These are phyloP conservation scores for Phyllosticta citribraziliensis DNA, from an alignment of 2,329 filamentous ascomycete species.

Conservation along the genomic window DNA sequence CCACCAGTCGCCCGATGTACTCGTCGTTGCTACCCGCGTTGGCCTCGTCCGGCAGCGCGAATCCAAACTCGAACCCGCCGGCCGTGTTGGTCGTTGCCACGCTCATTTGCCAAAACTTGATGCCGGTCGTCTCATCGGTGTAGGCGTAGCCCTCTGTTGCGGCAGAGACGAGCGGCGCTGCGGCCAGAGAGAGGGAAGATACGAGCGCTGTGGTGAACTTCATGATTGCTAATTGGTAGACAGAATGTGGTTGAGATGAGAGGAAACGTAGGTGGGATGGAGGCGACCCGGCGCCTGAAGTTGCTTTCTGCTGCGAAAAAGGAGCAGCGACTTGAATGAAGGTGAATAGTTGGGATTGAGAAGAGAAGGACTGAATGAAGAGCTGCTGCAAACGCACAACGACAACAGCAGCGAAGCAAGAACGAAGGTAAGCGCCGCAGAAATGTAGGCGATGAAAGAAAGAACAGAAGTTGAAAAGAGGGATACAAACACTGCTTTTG, in stretches of 20 bases:
- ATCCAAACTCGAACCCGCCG: conserved; percentile 27
- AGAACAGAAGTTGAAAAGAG: neutral
- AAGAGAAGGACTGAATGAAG: neutral
- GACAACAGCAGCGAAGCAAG: neutral
- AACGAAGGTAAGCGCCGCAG: neutral
- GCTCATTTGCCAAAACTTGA: conserved; percentile 15
- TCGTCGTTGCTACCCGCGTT: conserved; percentile 13
- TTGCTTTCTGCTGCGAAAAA: neutral
- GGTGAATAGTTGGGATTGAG: neutral
- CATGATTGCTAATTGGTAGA: neutral
- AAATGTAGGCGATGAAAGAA: neutral
- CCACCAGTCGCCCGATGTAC: conserved; percentile 30
- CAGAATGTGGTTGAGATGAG: neutral
- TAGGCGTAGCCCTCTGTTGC: conserved; percentile 15
- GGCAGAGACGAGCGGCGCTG: conserved; percentile 16
- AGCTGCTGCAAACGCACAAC: neutral
- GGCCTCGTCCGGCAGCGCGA: conserved; percentile 19
- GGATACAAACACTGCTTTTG: neutral
- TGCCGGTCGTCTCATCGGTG: conserved; percentile 1
- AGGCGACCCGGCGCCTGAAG: neutral
- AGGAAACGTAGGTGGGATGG: neutral
- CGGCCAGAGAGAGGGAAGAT: neutral
- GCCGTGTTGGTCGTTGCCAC: conserved; percentile 19
- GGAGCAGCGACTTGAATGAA: neutral
- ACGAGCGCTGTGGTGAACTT: neutral